Evolutionary conservation across 306 rosid genomes (phyloP).

Genomic region (Cucumis cinereus): DNA sequence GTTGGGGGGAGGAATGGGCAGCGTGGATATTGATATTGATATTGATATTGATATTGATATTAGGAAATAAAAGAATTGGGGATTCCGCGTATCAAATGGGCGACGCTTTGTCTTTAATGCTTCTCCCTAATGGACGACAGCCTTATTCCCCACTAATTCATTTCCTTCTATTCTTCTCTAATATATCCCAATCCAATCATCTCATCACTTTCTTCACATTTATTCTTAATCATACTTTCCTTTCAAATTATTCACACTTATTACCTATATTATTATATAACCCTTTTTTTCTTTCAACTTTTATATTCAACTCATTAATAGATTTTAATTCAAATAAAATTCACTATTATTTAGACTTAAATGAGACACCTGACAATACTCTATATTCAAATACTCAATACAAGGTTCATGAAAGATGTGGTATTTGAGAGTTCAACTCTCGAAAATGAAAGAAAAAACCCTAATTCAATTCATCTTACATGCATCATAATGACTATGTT

Average conservation of each 20-base stretch:
- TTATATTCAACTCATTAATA: too few relatives aligned
- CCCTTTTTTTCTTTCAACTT: neutral
- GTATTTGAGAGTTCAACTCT: too few relatives aligned
- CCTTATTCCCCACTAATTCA: slow-evolving; percentile 10
- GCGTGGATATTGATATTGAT: neutral
- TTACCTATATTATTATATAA: neutral
- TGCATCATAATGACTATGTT: too few relatives aligned
- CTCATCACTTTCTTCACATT: neutral
- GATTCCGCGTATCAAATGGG: slow-evolving; percentile 1
- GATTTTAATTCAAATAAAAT: too few relatives aligned
- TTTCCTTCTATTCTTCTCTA: neutral
- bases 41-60: too few relatives aligned
- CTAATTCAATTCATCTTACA: too few relatives aligned
- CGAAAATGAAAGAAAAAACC: too few relatives aligned
- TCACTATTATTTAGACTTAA: too few relatives aligned
- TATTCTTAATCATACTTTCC: neutral
- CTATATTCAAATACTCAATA: too few relatives aligned
- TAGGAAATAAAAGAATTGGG: neutral
- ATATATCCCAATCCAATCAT: too few relatives aligned
- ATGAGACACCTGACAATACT: too few relatives aligned
- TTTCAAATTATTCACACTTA: neutral
- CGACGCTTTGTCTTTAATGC: neutral
- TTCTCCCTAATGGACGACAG: slow-evolving; percentile 5
- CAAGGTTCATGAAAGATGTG: too few relatives aligned
- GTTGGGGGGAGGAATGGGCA: neutral